These are phyloP conservation scores for Avicennia marina DNA, from an alignment of 257 asterid genomes.

Conservation along the genomic window DNA sequence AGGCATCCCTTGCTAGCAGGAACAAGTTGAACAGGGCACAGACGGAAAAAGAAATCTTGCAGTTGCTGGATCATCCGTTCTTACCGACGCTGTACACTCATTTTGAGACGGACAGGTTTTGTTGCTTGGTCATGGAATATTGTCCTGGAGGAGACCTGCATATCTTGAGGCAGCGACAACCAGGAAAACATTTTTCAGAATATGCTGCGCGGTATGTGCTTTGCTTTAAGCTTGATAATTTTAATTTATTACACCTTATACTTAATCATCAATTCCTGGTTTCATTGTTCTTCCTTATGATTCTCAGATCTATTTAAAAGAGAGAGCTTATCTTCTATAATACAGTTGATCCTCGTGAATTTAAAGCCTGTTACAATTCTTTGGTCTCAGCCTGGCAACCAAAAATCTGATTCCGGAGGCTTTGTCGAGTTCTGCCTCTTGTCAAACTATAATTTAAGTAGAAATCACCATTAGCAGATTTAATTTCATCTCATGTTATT, in stretches of 20 bases:
- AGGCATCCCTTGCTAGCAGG: slow-evolving; percentile 44
- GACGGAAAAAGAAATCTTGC: slow-evolving; percentile 52
- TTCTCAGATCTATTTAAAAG: no score
- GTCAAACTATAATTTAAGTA: no score
- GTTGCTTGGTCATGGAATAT: slow-evolving; percentile 54
- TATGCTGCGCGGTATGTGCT: slow-evolving; percentile 54
- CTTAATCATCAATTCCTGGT: background rate
- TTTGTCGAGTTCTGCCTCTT: no score
- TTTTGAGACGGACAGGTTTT: slow-evolving; percentile 50
- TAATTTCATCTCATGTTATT: no score
- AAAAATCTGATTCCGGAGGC: no score
- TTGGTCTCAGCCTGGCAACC: no score
- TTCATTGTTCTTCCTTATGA: no score
- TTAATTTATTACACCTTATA: background rate
- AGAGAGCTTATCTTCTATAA: no score
- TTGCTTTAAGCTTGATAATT: background rate
- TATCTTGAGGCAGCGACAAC: slow-evolving; percentile 49
- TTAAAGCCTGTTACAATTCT: no score
- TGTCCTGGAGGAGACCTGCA: slow-evolving; percentile 61
- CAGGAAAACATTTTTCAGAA: slow-evolving; percentile 50
- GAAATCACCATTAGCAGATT: no score
- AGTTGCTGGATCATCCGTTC: slow-evolving; percentile 58
- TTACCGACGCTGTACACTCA: slow-evolving; percentile 50
- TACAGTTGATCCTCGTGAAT: no score
- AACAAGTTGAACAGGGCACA: slow-evolving; percentile 41